Conservation (phyloP, 148 eudicot genomes). For the Pharnaceum exiguum region DNA sequence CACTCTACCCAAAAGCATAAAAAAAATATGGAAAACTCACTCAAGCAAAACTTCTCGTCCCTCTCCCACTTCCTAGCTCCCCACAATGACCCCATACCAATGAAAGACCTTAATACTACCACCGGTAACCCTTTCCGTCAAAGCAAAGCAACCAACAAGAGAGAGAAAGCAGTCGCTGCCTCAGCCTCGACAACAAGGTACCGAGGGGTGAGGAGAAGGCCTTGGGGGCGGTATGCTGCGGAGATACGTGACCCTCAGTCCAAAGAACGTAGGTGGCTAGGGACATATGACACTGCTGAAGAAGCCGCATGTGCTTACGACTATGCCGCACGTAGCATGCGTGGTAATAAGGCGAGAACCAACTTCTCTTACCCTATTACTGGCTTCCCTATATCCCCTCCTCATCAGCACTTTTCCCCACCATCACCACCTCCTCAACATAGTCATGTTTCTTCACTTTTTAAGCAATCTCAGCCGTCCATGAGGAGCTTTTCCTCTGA, state of each 20-base stretch:
- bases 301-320: conserved; percentile 85
- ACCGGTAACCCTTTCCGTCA: no score
- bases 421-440: conserved; percentile 9
- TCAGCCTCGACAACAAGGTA: conserved; percentile 27
- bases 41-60: no score
- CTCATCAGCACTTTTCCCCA: background rate
- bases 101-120: no score
- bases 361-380: conserved; percentile 34
- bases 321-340: conserved; percentile 75
- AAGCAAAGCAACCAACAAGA: conserved; percentile 7
- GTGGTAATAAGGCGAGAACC: conserved; percentile 60
- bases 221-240: conserved; percentile 89
- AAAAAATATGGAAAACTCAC: no score
- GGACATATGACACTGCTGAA: conserved; percentile 79
- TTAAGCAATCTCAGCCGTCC: conserved; percentile 29
- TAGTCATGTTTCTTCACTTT: background rate
- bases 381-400: background rate
- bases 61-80: no score
- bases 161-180: background rate
- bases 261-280: conserved; percentile 78
- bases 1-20: no score
- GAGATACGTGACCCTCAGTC: conserved; percentile 76
- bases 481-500: background rate
- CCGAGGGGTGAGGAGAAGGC: conserved; percentile 80
- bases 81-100: no score